Base-by-base conservation (phyloP, 306 rosid species). In the Trifolium dubium region DNA sequence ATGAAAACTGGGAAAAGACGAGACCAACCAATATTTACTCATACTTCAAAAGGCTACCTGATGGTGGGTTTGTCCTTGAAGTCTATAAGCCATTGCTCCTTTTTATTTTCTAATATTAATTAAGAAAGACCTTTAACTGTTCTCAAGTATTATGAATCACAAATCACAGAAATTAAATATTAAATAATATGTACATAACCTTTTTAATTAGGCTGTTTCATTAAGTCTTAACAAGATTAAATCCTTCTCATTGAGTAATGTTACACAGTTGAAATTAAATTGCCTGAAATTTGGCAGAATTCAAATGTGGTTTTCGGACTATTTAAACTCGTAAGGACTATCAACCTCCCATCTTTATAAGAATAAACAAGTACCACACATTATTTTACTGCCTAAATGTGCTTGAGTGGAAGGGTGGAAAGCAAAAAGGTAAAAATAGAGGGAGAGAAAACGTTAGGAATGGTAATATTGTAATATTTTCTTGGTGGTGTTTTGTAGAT, bases 21-120 rank as follows among this genome's bases (percentile, higher is more conserved):
- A 69, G 80, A 55, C 78, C 49, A 68, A 80, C 19, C 78, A 67
- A 77, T 35, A 73, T 63, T 77, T 77, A 58, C 85, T 37, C 78
- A 28, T 73, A 84, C 77, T 67, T 64, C 87, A 77, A 80, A 65
- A 67, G 73, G 80, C 72, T 77, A 77, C 83, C 72, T 73, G 64
- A 76, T 77, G 87, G 85, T 77, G 85, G 83, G 85, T 77, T 80
- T 85, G 83, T 73, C 87, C 77, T 80, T 73, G 80, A 80, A 80
- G 77, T 69, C 78, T 84, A 71, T 59, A 77, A 70, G 72, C 50
- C 64, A 75, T 68, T 77, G 30, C 64, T 72, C 69, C 46, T 62
- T 83, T 63, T 80, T 43, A 55, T 69, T 63, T 64, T 63, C 17
- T 60, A 76, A 72, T 64, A 67, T 77, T 61, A 83, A 47, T 73